Percentiles rank a stretch among this genome's conserved stretches.
Evolutionary conservation across 352 stramenopile genomes (phyloP).

Genomic region (Globisporangium cylindrosporum): DNA sequence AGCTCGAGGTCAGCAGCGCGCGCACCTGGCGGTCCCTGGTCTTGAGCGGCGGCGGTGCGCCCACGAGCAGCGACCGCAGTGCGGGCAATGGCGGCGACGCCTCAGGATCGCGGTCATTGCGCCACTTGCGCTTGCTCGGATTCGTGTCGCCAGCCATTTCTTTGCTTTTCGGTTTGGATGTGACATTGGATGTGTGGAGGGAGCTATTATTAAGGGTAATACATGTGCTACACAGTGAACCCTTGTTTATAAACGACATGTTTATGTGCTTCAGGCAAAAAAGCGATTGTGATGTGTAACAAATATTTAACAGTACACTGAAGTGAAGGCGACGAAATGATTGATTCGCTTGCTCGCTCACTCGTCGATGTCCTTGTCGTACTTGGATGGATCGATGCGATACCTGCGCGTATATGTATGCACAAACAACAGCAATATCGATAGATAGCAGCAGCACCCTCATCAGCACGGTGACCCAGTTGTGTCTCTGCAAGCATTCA

Average conservation of each 20-base stretch:
- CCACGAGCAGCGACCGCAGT: conserved; percentile 23
- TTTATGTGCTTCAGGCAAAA: too few relatives aligned
- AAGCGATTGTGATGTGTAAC: too few relatives aligned
- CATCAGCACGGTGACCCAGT: neutral
- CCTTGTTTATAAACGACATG: too few relatives aligned
- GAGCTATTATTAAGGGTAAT: too few relatives aligned
- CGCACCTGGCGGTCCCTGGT: conserved; percentile 41
- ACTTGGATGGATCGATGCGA: neutral
- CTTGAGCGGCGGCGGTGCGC: conserved; percentile 20
- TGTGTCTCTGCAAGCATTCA: neutral
- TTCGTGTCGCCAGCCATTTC: conserved; percentile 8
- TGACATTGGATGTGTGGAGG: too few relatives aligned
- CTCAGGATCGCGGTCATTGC: neutral
- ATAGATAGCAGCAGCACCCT: neutral
- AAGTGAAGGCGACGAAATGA: neutral
- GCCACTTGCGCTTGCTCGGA: neutral
- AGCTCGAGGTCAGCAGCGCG: conserved; percentile 25
- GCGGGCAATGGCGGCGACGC: too few relatives aligned
- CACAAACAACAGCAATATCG: neutral
- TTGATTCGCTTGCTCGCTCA: neutral
- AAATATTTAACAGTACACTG: too few relatives aligned
- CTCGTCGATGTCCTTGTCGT: neutral
- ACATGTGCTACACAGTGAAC: too few relatives aligned
- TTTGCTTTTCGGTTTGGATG: neutral
- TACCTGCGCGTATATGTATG: neutral